A percentile compares a stretch with the other conserved stretches of the same genome.
phyloP scores from a whole-genome alignment of 441 rosid species.

The Eruca vesicaria region DNA sequence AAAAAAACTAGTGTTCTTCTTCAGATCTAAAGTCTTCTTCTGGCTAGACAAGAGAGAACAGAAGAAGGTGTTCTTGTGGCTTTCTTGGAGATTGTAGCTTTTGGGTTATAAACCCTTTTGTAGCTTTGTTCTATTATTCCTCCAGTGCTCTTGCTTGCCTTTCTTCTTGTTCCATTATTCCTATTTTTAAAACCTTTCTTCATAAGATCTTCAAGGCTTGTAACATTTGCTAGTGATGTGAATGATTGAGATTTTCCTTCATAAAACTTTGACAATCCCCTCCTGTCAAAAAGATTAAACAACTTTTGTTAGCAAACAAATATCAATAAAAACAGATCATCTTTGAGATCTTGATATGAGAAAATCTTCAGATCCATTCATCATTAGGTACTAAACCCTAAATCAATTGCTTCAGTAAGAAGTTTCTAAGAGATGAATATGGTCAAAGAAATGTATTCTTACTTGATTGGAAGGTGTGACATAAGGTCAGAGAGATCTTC shows the following conservation, averaged over 20 bases:
- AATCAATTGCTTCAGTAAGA: neutral
- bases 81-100: conserved; percentile 57
- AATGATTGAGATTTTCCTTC: conserved; percentile 82
- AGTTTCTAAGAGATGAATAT: neutral
- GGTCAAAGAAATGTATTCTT: conserved; percentile 31
- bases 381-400: neutral
- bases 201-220: conserved; percentile 66
- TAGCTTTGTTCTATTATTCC: conserved; percentile 49
- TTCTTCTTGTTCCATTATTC: conserved; percentile 38
- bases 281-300: conserved; percentile 41
- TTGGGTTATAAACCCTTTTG: conserved; percentile 46
- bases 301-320: conserved; percentile 18
- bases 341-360: neutral
- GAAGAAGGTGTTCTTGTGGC: conserved; percentile 39
- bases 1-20: neutral
- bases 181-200: conserved; percentile 43
- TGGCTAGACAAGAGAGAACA: conserved; percentile 39
- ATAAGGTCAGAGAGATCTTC: conserved; percentile 75
- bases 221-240: conserved; percentile 69
- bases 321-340: neutral
- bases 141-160: conserved; percentile 57
- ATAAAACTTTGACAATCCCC: conserved; percentile 79
- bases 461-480: conserved; percentile 87
- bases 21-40: conserved; percentile 24
- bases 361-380: neutral